Evolutionary conservation across 257 asterid species (phyloP), one percentile per base, ranked within the genome.

Genomic region (Dorcoceras hygrometricum): DNA sequence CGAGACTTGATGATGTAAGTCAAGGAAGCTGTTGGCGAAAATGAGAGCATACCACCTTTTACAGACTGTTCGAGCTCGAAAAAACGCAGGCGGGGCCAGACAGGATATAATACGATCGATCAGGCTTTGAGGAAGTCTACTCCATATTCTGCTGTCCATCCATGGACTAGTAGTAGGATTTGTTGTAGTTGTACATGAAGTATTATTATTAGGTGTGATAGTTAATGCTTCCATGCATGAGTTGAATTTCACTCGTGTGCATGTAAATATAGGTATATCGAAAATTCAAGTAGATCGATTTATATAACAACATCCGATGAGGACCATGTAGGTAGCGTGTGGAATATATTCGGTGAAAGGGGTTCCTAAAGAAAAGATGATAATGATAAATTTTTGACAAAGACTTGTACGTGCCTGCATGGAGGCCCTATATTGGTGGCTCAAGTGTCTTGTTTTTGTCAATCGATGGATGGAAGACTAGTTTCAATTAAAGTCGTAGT

Each of bases 121-220:
- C 18, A 90, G 67, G 10, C 86, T 78, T 34, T 82, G 86, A 0
- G 98, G 98, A 5, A 93, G 91, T 3, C 95, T 68, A 53, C 97
- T 80, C 98, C 97, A 93, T 12, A 93, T 83, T 54, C 94, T 80
- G 71, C 76, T 58, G 72, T 93, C 96, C 98, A 93, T 93, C 84
- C 86, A 81, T 19, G 84, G 87, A 56, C 2, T 61, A 6, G 57
- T 66, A 5, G 54, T 46, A n/a, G 23, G 6, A 20, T 4, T 64
- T 59, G 7, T 31, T 31, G 59, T 68, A 58, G 51, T 27, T 27
- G 12, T 4, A 10, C 63, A 10, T 65, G 82, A 28, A 26, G 53
- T 4, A 57, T n/a, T 25, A 72, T 20, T 48, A 65, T 18, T 22
- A 24, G 24, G 6, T 57, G 51, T 26, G 12, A 66, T 18, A n/a